Evolutionary conservation across 164 flowering plant genomes (phyloP).

Genomic region (Tetracentron sinense): DNA sequence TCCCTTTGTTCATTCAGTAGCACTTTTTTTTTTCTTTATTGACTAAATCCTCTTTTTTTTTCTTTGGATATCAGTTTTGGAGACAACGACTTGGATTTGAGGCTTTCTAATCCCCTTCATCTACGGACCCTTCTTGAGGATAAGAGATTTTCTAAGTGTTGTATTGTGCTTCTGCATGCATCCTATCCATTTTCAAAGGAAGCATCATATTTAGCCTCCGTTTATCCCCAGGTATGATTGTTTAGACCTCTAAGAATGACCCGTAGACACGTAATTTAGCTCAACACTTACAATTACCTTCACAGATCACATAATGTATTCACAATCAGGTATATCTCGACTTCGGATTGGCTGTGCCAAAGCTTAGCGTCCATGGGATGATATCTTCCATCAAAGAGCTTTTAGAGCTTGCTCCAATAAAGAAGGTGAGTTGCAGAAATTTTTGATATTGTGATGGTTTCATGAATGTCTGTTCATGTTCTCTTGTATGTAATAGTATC

Average conservation of each 20-base stretch:
- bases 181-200: conserved; percentile 93
- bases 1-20: background rate
- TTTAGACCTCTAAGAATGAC: background rate
- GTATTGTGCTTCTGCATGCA: conserved; percentile 83
- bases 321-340: conserved; percentile 74
- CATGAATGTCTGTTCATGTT: no score
- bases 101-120: conserved; percentile 86
- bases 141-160: conserved; percentile 58
- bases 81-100: conserved; percentile 86
- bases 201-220: conserved; percentile 92
- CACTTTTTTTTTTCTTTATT: background rate
- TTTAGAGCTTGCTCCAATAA: conserved; percentile 78
- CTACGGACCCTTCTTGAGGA: conserved; percentile 80
- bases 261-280: background rate
- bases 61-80: conserved; percentile 54
- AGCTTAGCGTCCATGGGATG: conserved; percentile 91
- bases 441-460: no score
- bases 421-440: conserved; percentile 54
- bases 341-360: conserved; percentile 88
- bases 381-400: conserved; percentile 80
- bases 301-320: conserved; percentile 1
- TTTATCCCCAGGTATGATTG: conserved; percentile 66
- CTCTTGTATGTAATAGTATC: no score
- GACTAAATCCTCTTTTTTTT: background rate
- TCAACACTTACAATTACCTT: background rate